Base-by-base conservation (phyloP, 345 rosid genomes). In the Brassica juncea region DNA sequence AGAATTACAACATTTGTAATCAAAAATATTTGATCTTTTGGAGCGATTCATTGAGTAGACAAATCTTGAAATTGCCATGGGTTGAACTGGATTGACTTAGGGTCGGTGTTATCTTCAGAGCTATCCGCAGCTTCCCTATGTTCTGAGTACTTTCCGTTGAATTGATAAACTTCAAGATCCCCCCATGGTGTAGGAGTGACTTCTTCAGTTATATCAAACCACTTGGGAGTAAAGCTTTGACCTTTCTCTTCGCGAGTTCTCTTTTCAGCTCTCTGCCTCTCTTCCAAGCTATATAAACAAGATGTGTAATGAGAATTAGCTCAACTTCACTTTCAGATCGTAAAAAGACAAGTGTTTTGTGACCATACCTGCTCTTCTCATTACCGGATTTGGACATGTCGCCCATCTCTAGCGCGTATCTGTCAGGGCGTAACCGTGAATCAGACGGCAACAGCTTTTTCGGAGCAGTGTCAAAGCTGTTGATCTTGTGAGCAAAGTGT, bases 381-480 rank as follows among this genome's bases (percentile, higher is more conserved):
- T 57, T 55, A 71, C 93, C 97, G 74, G 95, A 86, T 83, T 88
- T 90, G 66, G 86, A 77, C 75, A 86, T 73, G 78, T 92, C 97
- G 9, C 97, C 95, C 71, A 85, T 87, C 80, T 92, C 97, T 3
- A 92, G 89, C 2, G 93, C 93, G 19, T 79, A 86, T 89, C 97
- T 87, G 70, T 92, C 97, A 6, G 97, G 86, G 28, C 97, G 94
- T 80, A 92, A 70, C 71, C 97, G 89, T 28, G 97, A 89, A 86
- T 92, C 97, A n/a, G 97, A 92, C 15, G 90, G 82, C 74, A 92
- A 78, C 42, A 90, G 88, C 86, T 87, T 92, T 85, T 86, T 89
- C 1, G 95, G 97, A 63, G 97, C 95, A 64, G 93, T 88, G 81
- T 87, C 91, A 68, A 89, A 92, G 88, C 97, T 92, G 82, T 90